A percentile compares a stretch with the other conserved stretches of the same genome.
Evolutionary conservation across 2,329 filamentous ascomycete species (phyloP).

Genomic region (Colletotrichum sp.): DNA sequence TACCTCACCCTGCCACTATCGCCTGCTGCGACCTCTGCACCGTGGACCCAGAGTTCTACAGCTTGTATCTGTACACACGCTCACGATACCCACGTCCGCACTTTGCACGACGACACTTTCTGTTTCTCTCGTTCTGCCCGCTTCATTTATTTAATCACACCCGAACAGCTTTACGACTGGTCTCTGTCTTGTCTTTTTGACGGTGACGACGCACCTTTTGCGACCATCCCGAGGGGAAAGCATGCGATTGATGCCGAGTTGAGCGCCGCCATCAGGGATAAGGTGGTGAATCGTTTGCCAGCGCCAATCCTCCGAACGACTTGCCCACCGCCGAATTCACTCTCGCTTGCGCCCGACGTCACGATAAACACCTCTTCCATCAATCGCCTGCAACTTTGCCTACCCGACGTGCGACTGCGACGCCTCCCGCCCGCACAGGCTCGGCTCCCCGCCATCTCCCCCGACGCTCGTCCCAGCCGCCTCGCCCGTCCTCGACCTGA

Average conservation of each 20-base stretch:
- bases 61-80: not conserved
- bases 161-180: not conserved
- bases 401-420: not conserved
- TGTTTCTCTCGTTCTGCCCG: not conserved
- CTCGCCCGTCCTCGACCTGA: not conserved
- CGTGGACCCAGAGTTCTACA: not conserved
- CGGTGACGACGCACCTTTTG: not conserved
- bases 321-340: not conserved
- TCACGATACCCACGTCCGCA: not conserved
- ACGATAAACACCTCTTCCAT: not conserved
- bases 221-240: constrained; percentile 2
- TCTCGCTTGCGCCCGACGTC: not conserved
- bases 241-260: constrained; percentile 13
- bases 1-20: not conserved
- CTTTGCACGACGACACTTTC: not conserved
- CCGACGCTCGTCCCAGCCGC: not conserved
- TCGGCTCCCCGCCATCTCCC: constrained; percentile 7
- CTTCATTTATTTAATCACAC: not conserved
- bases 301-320: not conserved
- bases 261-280: constrained; percentile 14
- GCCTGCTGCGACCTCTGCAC: not conserved
- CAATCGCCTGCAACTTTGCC: not conserved
- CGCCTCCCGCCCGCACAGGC: not conserved
- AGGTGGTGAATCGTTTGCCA: constrained; percentile 17
- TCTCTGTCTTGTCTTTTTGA: not conserved